These are phyloP conservation scores for Mucor velutinosus DNA, from an alignment of 371 early-diverging fungal genomes.

Conservation along the genomic window DNA sequence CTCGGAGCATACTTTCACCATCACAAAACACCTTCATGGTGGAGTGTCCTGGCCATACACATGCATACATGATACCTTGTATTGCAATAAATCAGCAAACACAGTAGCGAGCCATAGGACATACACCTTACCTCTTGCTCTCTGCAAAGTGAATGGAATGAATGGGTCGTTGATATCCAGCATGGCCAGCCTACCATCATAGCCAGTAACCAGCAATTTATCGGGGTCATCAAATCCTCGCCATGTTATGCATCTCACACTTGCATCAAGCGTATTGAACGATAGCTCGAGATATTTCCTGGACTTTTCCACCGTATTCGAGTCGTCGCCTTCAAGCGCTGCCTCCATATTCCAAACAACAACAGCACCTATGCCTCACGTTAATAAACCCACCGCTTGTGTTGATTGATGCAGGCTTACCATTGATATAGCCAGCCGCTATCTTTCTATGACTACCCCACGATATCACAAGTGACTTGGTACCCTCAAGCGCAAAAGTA, in stretches of 20 bases:
- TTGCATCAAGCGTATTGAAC: conserved; percentile 31
- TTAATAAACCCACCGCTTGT: not conserved
- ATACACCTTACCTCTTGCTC: conserved; percentile 8
- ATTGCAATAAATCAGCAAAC: not conserved
- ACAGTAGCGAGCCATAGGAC: not conserved
- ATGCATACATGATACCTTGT: not conserved
- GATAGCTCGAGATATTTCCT: conserved; percentile 1
- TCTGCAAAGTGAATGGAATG: not conserved
- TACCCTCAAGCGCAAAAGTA: not conserved
- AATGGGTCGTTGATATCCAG: conserved; percentile 46
- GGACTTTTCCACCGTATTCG: not conserved
- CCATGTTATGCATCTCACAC: conserved; percentile 20
- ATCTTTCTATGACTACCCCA: conserved; percentile 44
- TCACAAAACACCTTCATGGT: not conserved
- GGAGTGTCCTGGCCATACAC: not conserved
- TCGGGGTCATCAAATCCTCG: conserved; percentile 21
- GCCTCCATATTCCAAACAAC: conserved; percentile 35
- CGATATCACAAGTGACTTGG: conserved; percentile 25
- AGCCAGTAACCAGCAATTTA: conserved; percentile 28
- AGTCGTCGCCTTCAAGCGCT: conserved; percentile 9
- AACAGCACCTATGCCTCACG: conserved; percentile 15
- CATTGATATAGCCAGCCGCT: conserved; percentile 7
- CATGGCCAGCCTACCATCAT: conserved; percentile 45
- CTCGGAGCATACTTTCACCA: conserved; percentile 5
- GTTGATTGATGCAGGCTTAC: not conserved